Base-by-base conservation (phyloP, 2,329 filamentous ascomycete genomes). In the Phaeosphaeria sp. region DNA sequence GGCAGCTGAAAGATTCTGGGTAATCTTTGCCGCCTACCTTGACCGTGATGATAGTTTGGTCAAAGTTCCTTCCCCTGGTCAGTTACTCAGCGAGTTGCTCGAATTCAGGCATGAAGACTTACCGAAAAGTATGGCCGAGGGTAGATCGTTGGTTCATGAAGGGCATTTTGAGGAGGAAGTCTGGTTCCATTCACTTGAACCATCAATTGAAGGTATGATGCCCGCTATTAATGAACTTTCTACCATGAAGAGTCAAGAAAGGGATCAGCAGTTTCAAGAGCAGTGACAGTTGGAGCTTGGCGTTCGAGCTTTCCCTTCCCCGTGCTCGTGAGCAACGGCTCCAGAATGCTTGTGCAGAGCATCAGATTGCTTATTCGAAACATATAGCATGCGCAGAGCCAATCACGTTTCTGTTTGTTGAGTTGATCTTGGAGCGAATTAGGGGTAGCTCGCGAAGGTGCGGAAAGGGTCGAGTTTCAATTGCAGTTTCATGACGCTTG, bases 81-180 rank as follows among this genome's bases (percentile, higher is more conserved):
- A 72, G 65, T 46, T 27, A 21, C 51, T 54, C 33, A 53, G 52
- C 27, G 18, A 22, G 21, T 7, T 17, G 15, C 25, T 36, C 10
- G 43, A 22, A 41, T 51, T 44, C 21, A 15, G 41, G 27, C n/a
- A 1, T 1, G 4, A 2, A 6, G 7, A 23, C 63, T 58, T 52
- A 74, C 73, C 73, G 65, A 60, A 76, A 76, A 7, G 73, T 74
- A 50, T 76, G 73, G 10, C 73, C 73, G 6, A 76, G 63, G 18
- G 72, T 74, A 11, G 73, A 75, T 25, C 30, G 30, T 36, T 36
- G 30, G 30, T 66, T 75, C 10, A 72, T 73, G 61, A 73, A 76
- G 44, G 73, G 73, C 73, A 76, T 76, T 66, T 76, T 76, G 59
- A 75, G 62, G 47, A 76, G 60, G 48, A 69, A 71, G 51, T 75